A percentile compares a stretch with the other conserved stretches of the same genome.
These are phyloP conservation scores for Chloranthus sessilifolius DNA, from an alignment of 164 flowering plant genomes.

Conservation along the genomic window DNA sequence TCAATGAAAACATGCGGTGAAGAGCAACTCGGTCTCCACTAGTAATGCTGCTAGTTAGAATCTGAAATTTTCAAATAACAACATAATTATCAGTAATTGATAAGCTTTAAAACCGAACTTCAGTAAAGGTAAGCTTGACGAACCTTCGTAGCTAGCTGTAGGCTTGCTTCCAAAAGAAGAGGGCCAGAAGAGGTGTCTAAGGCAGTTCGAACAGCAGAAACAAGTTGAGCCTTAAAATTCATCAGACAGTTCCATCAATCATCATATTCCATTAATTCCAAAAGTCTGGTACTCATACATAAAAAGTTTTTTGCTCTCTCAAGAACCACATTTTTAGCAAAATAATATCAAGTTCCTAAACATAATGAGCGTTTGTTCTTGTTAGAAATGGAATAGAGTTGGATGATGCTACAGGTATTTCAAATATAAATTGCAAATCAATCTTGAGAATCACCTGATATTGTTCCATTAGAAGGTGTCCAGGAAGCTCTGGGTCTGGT, in stretches of 20 bases:
- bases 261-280: not conserved
- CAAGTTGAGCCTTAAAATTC: slow-evolving; percentile 78
- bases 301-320: not conserved
- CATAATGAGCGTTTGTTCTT: no score
- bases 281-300: not conserved
- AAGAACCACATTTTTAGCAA: not conserved
- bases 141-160: slow-evolving; percentile 93
- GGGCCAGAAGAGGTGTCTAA: slow-evolving; percentile 75
- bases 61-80: slow-evolving; percentile 41
- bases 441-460: slow-evolving; percentile 62
- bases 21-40: slow-evolving; percentile 86
- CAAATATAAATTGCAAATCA: no score
- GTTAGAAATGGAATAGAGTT: no score
- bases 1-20: slow-evolving; percentile 76
- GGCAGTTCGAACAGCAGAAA: slow-evolving; percentile 92
- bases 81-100: slow-evolving; percentile 5
- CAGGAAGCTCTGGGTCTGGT: slow-evolving; percentile 93
- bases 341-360: no score
- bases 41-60: slow-evolving; percentile 80
- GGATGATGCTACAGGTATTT: no score
- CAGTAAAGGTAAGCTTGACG: not conserved
- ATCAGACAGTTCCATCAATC: slow-evolving; percentile 15
- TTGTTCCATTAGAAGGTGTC: slow-evolving; percentile 87
- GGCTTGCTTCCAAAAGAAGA: slow-evolving; percentile 86
- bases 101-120: not conserved